Evolutionary conservation across 805 yeast genomes (phyloP), one percentile per base, ranked within the genome.

Genomic region (Sungouiozyma ichnusensis): DNA sequence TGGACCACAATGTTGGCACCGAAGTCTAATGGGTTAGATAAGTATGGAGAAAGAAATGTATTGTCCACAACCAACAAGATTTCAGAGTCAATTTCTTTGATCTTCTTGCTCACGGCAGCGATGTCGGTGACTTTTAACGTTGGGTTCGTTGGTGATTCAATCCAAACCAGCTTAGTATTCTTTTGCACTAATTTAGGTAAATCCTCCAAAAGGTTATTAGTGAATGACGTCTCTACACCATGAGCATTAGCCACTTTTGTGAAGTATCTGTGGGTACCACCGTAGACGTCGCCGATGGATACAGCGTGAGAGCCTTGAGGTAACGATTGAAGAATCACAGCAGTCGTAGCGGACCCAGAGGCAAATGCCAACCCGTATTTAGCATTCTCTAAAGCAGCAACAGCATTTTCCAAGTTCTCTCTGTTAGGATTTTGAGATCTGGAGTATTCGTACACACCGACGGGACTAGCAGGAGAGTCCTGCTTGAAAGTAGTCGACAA

Each of bases 1-100:
- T 85, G 95, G 36, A 83, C 81, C 39, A 85, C 94, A 47, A 85
- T 75, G 57, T 85, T 94, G 42, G 92, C 95, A 51, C 95, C 95
- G 52, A 71, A 79, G 48, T 65, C 68, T 60, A 85, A 73, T 50
- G 95, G 95, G 70, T 83, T 85, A 49, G 87, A 85, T 55, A 85
- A 67, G 68, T 85, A 85, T 56, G 94, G 94, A 15, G 92, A 81
- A 59, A 84, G 67, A 73, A 85, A 85, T 35, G 95, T 85, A 75
- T 85, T 85, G 71, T 85, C 95, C 46, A 85, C 94, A 38, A 79
- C 92, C 47, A 85, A 71, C 38, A 69, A 58, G 48, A 81, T 71
- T 46, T 69, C 73, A 48, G 70, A 71, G 55, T 74, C 70, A 44
- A 74, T 66, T 41, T 71, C 58, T 52, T 68, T 67, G 50, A 84